Evolutionary conservation across 768 basidiomycete species (phyloP), one percentile per base, ranked within the genome.

Genomic region (Saitozyma sp.): DNA sequence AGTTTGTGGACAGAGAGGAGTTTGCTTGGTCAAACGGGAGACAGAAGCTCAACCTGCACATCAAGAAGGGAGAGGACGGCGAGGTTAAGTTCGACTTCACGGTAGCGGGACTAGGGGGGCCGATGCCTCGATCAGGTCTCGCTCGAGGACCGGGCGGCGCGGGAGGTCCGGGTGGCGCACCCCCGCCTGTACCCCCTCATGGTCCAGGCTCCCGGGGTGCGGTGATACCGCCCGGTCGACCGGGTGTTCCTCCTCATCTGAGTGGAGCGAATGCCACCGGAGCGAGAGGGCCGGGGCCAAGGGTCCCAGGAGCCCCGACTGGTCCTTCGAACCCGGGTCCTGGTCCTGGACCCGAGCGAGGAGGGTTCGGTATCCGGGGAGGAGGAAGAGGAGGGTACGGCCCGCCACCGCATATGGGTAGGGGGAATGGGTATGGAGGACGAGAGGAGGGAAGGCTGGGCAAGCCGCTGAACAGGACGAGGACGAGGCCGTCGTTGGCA

Each of bases 21-120:
- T 39, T 49, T 4, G 78, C 78, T 7, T 80, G 79, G 79, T 45
- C 58, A 3, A 66, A 75, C 14, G 79, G 79, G 8, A 64, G 78
- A 41, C 66, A 75, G 59, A 78, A 77, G 63, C 56, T 80, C n/a
- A 55, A 54, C 2, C 60, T 80, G 48, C 61, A 59, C 4, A 70
- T 80, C 10, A 16, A 42, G 41, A 58, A 63, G 49, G 52, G 56
- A 13, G 63, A 58, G 45, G 64, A 58, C 58, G 68, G 46, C 6
- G 62, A 65, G 38, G 73, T 55, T 54, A 55, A 50, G 42, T 71
- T 74, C 50, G 65, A 66, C 11, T 50, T 62, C 20, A 50, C 46
- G 42, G 54, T 45, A 39, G 63, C 45, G 45, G 29, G 29, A 29
- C 29, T 29, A 29, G 29, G 29, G 29, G 29, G 29, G 29, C 29